Conservation (phyloP, 2,329 filamentous ascomycete species). For the Macrophomina tecta region DNA sequence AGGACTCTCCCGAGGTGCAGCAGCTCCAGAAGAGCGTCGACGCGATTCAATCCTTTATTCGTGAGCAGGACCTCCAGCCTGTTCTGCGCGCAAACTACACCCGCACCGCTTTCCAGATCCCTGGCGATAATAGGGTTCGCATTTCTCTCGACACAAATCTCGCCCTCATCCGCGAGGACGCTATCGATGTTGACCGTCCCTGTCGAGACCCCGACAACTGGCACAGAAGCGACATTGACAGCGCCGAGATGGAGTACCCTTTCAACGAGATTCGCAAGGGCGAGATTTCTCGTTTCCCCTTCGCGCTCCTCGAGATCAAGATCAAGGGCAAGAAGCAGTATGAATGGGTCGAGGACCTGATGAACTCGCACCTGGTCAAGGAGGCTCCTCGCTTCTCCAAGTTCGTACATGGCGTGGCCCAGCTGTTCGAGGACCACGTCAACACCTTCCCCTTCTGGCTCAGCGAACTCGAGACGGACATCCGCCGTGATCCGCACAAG, state of each 20-base stretch:
- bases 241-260: slow-evolving; percentile 80
- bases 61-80: slow-evolving; percentile 78
- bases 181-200: slow-evolving; percentile 80
- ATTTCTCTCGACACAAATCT: slow-evolving; percentile 93
- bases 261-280: slow-evolving; percentile 88
- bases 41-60: slow-evolving; percentile 80
- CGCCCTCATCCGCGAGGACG: slow-evolving; percentile 78
- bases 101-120: slow-evolving; percentile 95
- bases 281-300: slow-evolving; percentile 89
- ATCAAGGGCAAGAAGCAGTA: slow-evolving; percentile 72
- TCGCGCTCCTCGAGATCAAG: slow-evolving; percentile 91
- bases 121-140: slow-evolving; percentile 85
- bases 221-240: slow-evolving; percentile 91
- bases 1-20: slow-evolving; percentile 69
- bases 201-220: slow-evolving; percentile 87
- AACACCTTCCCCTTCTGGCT: slow-evolving; percentile 98
- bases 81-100: slow-evolving; percentile 91
- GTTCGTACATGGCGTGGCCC: slow-evolving; percentile 91
- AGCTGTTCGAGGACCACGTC: slow-evolving; percentile 90
- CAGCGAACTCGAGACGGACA: slow-evolving; percentile 87
- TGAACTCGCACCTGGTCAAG: slow-evolving; percentile 90
- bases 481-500: slow-evolving; percentile 86
- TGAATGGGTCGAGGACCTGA: slow-evolving; percentile 89
- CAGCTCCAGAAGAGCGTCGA: slow-evolving; percentile 74
- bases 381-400: slow-evolving; percentile 92